Evolutionary conservation across 306 rosid species (phyloP), one percentile per base, ranked within the genome.

Genomic region (Amphicarpaea edgeworthii): DNA sequence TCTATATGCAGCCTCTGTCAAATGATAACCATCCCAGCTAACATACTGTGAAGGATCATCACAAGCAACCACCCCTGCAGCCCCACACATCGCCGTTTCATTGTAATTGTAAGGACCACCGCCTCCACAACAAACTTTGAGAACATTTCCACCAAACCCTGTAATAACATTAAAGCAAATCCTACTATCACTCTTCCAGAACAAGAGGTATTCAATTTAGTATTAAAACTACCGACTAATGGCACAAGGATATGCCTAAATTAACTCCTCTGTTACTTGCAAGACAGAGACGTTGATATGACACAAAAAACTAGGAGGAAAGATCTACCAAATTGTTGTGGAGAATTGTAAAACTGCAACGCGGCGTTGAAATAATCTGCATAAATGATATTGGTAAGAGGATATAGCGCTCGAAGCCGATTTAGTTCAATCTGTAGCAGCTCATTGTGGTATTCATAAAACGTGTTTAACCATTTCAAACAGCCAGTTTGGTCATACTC

Each of bases 1-100:
- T 41, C 75, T 66, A 85, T 90, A 78, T 41, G 96, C 96, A 61
- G 91, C 88, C 65, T 90, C 93, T 0, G 97, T 87, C 14, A 88
- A 59, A 81, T 90, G 96, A 72, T 83, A 77, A 37, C 90, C 93
- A 78, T 88, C 93, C 93, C 93, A 88, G 21, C 79, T 50, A 28
- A 84, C 76, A 83, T 82, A 86, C 23, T 80, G 57, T 14, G 89
- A 82, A 15, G 89, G 89, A 54, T 86, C 86, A 62, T 80, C 85
- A 73, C 83, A 84, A 24, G 67, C 69, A 19, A 7, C 73, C 12
- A 41, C 81, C 20, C 58, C 72, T 50, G 71, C 3, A 14, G 8
- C 30, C 53, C 87, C 80, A 74, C 88, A 86, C 5, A 7, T 1
- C 3, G 38, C 74, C 0, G 85, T 16, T 10, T 61, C 61, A 45